Percentiles rank a stretch among this genome's conserved stretches.
Conservation (phyloP, 1,139 yeast species). For the Geotrichum histeridarum region DNA sequence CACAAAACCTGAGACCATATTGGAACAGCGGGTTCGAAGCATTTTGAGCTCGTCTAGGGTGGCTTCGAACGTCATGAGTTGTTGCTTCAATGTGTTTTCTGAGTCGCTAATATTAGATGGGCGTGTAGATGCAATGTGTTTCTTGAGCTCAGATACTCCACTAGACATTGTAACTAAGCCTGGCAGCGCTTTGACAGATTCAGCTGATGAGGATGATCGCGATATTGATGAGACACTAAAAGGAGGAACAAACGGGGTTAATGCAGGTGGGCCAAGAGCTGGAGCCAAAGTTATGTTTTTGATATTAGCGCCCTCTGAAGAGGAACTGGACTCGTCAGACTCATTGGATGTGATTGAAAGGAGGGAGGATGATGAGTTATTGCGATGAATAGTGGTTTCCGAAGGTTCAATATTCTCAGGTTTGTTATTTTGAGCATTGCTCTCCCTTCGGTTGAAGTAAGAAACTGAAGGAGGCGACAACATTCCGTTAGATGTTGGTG, state of each 20-base stretch:
- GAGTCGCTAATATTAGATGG: slow-evolving; percentile 5
- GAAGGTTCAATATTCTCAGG: background rate
- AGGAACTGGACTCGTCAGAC: background rate
- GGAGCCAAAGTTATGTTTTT: background rate
- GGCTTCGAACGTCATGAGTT: slow-evolving; percentile 1
- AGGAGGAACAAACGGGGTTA: background rate
- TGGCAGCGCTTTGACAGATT: background rate
- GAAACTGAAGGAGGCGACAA: slow-evolving; percentile 4
- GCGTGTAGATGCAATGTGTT: slow-evolving; percentile 8
- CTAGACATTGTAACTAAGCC: slow-evolving; percentile 5
- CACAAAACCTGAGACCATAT: slow-evolving; percentile 7
- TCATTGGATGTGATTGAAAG: background rate
- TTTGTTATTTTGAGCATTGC: background rate
- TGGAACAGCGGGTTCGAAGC: slow-evolving; percentile 7
- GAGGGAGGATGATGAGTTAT: slow-evolving; percentile 2
- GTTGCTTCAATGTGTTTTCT: slow-evolving; percentile 4
- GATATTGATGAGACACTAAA: background rate
- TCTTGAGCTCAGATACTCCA: slow-evolving; percentile 9
- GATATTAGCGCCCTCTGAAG: background rate
- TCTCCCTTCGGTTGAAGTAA: background rate
- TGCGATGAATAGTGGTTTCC: background rate
- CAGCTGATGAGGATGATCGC: slow-evolving; percentile 2
- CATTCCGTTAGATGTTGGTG: background rate
- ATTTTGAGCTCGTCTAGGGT: slow-evolving; percentile 9
- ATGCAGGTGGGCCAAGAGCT: background rate